phyloP scores from a whole-genome alignment of 2,329 filamentous ascomycete species.

The Lithohypha guttulata region DNA sequence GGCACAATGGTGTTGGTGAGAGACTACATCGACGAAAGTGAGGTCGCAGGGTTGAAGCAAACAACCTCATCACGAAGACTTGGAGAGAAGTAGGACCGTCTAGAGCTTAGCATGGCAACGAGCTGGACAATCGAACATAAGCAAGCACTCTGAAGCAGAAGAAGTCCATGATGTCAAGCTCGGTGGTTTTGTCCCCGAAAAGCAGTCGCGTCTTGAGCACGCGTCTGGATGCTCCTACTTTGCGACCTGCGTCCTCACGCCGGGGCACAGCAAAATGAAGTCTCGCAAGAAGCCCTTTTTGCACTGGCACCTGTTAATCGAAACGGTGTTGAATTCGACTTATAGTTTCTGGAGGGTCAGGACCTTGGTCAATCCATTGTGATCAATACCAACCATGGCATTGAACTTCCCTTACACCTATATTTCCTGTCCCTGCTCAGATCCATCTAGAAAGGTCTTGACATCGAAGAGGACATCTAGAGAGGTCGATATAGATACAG shows the following conservation, averaged over 20 bases:
- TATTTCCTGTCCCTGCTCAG: slow-evolving; percentile 53
- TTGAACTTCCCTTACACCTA: slow-evolving; percentile 52
- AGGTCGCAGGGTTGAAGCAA: slow-evolving; percentile 14
- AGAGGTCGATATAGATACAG: slow-evolving; percentile 27
- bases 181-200: slow-evolving; percentile 6
- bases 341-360: too few relatives aligned
- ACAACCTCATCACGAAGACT: slow-evolving; percentile 15
- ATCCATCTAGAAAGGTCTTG: slow-evolving; percentile 15
- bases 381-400: slow-evolving; percentile 34
- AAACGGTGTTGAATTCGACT: too few relatives aligned
- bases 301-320: too few relatives aligned
- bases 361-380: neutral
- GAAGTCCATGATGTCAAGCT: slow-evolving; percentile 12
- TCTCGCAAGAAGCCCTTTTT: too few relatives aligned
- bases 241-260: too few relatives aligned
- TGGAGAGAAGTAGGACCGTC: slow-evolving; percentile 19
- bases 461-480: slow-evolving; percentile 17
- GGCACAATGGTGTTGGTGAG: neutral
- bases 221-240: too few relatives aligned
- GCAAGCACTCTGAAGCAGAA: too few relatives aligned
- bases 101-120: slow-evolving; percentile 8
- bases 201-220: slow-evolving; percentile 2
- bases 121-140: too few relatives aligned
- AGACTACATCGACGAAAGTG: slow-evolving; percentile 12
- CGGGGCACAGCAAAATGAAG: too few relatives aligned